These are phyloP conservation scores for Coffea humblotiana DNA, from an alignment of 305 asterid species.

Conservation along the genomic window DNA sequence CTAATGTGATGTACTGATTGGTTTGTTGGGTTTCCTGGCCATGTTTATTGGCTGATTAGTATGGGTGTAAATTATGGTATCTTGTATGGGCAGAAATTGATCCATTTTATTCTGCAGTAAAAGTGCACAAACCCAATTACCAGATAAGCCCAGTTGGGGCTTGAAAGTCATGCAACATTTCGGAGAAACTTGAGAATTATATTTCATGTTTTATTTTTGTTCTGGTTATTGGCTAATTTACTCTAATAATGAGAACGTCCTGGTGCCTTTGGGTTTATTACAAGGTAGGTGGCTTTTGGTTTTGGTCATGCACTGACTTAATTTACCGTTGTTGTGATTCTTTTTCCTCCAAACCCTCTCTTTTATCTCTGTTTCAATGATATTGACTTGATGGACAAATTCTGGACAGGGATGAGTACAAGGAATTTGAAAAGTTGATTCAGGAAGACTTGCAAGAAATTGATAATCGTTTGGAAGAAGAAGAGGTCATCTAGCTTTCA, in stretches of 20 bases:
- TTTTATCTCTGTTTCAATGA: neutral
- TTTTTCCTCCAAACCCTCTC: neutral
- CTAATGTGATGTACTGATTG: neutral
- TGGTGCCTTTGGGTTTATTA: neutral
- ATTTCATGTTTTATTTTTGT: neutral
- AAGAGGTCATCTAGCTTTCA: slow-evolving; percentile 57
- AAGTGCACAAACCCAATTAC: neutral
- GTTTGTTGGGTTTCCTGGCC: neutral
- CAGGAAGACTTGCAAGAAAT: slow-evolving; percentile 74
- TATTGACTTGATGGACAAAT: slow-evolving; percentile 15
- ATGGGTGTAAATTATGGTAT: too few species aligned
- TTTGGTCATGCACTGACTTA: neutral
- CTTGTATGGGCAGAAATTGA: neutral
- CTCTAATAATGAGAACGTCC: neutral
- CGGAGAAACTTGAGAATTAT: neutral
- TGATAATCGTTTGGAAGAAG: slow-evolving; percentile 93
- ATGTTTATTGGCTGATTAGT: neutral
- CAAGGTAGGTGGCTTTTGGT: neutral
- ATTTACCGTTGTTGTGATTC: neutral
- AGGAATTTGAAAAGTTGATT: slow-evolving; percentile 90
- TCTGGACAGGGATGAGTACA: slow-evolving; percentile 77
- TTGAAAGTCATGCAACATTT: neutral
- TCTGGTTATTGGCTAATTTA: neutral
- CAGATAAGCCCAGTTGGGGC: neutral
- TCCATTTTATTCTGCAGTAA: neutral